Conservation (phyloP, 1,284 basidiomycete genomes). For the Pseudozyma pruni region DNA sequence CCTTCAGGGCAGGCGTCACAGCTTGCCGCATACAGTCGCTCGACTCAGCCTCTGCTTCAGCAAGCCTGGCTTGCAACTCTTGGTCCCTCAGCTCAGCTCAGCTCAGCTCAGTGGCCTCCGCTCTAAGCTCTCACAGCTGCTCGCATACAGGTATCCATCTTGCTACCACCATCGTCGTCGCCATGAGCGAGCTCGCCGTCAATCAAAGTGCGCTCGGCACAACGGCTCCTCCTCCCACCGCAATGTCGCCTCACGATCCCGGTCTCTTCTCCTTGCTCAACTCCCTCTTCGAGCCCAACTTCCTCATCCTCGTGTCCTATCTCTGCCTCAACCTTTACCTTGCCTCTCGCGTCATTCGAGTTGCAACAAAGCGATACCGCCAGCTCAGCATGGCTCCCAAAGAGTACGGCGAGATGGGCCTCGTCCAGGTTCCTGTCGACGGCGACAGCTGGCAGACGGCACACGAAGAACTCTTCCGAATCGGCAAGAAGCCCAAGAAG, state of each 20-base stretch:
- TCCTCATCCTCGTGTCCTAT: constrained; percentile 48
- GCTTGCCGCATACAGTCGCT: background rate
- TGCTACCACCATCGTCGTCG: constrained; percentile 1
- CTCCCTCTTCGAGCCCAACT: constrained; percentile 49
- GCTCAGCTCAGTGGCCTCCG: constrained; percentile 2
- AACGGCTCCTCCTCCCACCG: background rate
- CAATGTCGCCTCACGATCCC: constrained; percentile 25
- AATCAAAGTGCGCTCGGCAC: background rate
- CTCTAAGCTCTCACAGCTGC: no score
- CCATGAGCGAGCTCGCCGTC: constrained; percentile 6
- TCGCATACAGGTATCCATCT: no score
- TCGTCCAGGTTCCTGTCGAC: background rate
- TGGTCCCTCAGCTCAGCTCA: background rate
- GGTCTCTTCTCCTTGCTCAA: constrained; percentile 29
- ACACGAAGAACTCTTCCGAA: constrained; percentile 11
- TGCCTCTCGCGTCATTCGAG: constrained; percentile 15
- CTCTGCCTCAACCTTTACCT: constrained; percentile 38
- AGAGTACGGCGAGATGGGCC: constrained; percentile 12
- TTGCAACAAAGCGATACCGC: constrained; percentile 31
- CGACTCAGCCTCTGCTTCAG: background rate
- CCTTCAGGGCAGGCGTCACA: no score
- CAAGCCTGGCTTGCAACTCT: no score
- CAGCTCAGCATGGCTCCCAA: constrained; percentile 18
- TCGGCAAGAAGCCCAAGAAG: background rate
- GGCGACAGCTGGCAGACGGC: constrained; percentile 7